Evolutionary conservation across 208 protist species (phyloP), one percentile per base, ranked within the genome.

Genomic region (Porcisia hertigi): DNA sequence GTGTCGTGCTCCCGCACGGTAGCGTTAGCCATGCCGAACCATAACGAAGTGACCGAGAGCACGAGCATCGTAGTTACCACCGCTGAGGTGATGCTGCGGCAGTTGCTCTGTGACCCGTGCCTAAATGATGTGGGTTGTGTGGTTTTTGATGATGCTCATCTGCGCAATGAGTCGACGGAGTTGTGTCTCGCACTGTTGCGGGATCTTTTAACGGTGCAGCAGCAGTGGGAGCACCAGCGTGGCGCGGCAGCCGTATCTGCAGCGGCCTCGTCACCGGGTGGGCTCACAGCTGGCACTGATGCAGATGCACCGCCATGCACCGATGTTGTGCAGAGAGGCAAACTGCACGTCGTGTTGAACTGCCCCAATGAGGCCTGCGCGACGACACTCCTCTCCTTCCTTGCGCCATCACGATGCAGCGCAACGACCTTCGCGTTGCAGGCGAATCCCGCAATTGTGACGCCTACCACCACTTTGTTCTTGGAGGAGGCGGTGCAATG

Each of bases 401-500:
- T 97, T 75, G 58, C 53, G 57, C 45, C 83, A 14, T 69, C 64
- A n/a, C 70, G 69, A 36, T 80, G 75, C 78, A 79, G 69, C 34
- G 64, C 75, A 1, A 76, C 81, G 3, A 76, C 69, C 34, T 75
- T 79, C 47, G 62, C 57, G 2, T 66, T 77, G 52, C 74, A 81
- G 53, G 41, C 77, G 11, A 45, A 75, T 23, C 60, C 82, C 2
- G 3, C 49, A 2, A 65, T 82, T 6, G 0, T 77, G 5, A 79
- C 60, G 11, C n/a, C 69, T 20, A 64, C 75, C 11, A 72, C 73
- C 36, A 82, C 93, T 20, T 58, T 96, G 30, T 87, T 95, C 73
- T 77, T 96, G 43, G 92, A 97, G 55, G 94, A 97, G 66, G 87
- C 90, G 2, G 84, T 96, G 52, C 87, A 94, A 77, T 97, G 94